Evolutionary conservation across 208 protist species (phyloP), one percentile per base, ranked within the genome.

Genomic region (Vickermania spadyakhi): DNA sequence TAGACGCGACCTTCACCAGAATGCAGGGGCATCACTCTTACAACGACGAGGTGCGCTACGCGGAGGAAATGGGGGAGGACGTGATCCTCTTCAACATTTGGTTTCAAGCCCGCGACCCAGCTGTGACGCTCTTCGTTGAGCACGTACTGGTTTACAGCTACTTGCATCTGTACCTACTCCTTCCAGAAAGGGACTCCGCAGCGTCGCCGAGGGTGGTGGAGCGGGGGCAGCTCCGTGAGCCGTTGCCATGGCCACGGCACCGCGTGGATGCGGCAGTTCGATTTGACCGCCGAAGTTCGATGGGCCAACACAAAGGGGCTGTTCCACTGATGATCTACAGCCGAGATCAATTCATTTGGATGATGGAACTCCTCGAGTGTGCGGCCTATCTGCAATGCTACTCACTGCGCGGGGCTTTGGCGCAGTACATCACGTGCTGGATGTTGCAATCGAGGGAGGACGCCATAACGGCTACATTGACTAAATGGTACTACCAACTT

Each of bases 321-420:
- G 11, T 45, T 18, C 36, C 36, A n/a, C 11, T 18, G 7, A 18
- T n/a, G 36, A 45, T 45, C 7, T 18, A n/a, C 36, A 45, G 11
- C 11, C 36, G 25, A 7, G 22, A 13, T 1, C 69, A 84, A 56
- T 79, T 86, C 59, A 52, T 60, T 2, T 41, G 50, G 25, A 41
- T 91, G n/a, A 64, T 87, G 53, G 77, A 87, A 58, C 71, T 91
- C 31, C 59, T 85, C 23, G 64, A 73, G 7, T 60, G 75, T 5
- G 84, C 77, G 1, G 80, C 86, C 58, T 91, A 70, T 50, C 27
- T 91, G 4, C 77, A 77, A 41, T 74, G 80, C 26, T 52, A 52
- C 26, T 66, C 58, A 14, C 60, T 91, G 28, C 63, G 62, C 31
- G 63, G 68, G 21, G 31, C 74, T 42, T 84, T 76, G 41, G 70